A percentile compares a stretch with the other conserved stretches of the same genome.
phyloP scores from a whole-genome alignment of 805 yeast species.

The Wickerhamomyces chambardii region DNA sequence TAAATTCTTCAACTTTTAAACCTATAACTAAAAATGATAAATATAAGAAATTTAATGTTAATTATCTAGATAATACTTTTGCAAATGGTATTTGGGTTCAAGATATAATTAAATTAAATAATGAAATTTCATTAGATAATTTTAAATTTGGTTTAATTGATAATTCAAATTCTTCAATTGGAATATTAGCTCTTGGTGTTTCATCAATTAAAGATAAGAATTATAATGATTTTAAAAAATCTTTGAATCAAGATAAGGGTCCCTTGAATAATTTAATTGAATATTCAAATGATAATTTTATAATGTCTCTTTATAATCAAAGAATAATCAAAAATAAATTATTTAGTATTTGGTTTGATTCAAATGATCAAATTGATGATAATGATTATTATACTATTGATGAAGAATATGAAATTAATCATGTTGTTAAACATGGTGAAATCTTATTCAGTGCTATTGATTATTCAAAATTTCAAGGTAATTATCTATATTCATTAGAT shows the following conservation, averaged over 20 bases:
- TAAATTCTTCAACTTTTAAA: slow-evolving; percentile 19
- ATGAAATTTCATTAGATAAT: slow-evolving; percentile 21
- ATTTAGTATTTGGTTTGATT: slow-evolving; percentile 12
- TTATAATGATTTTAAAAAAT: background rate
- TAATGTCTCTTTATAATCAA: slow-evolving; percentile 3
- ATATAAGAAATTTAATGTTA: slow-evolving; percentile 22
- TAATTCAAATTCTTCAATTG: slow-evolving; percentile 21
- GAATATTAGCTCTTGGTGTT: slow-evolving; percentile 36
- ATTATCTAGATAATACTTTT: slow-evolving; percentile 38
- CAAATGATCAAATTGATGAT: too few relatives aligned
- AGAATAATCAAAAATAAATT: slow-evolving; percentile 5
- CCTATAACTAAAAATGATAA: slow-evolving; percentile 3
- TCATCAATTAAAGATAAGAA: background rate
- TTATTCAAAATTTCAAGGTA: slow-evolving; percentile 25
- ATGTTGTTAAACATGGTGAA: slow-evolving; percentile 8
- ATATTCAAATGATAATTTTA: slow-evolving; percentile 4
- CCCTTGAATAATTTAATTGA: too few relatives aligned
- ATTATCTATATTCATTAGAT: slow-evolving; percentile 23
- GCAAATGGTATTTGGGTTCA: slow-evolving; percentile 48
- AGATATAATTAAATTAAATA: slow-evolving; percentile 9
- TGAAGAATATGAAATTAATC: too few relatives aligned
- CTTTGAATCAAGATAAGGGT: too few relatives aligned
- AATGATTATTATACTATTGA: too few relatives aligned
- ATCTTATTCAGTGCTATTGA: slow-evolving; percentile 33
- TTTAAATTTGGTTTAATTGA: slow-evolving; percentile 24